Percentiles rank a stretch among this genome's conserved stretches.
These are phyloP conservation scores for Viridothelium virens DNA, from an alignment of 495 filamentous ascomycete species.

Conservation along the genomic window DNA sequence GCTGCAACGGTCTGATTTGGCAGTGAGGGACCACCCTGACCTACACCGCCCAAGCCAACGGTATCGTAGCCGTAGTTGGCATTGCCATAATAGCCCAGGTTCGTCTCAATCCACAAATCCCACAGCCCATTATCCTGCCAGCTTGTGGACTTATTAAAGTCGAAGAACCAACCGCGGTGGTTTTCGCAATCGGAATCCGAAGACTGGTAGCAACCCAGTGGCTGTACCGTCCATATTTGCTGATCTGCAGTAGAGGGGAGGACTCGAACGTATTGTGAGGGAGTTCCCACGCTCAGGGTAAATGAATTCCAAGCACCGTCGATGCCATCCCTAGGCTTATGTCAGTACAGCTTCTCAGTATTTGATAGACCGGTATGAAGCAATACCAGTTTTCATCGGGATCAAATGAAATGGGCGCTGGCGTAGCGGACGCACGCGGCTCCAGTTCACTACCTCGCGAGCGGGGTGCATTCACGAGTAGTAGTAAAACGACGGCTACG, in stretches of 20 bases:
- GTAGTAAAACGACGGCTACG: not conserved
- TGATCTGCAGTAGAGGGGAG: constrained; percentile 34
- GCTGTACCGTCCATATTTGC: constrained; percentile 36
- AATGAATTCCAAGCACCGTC: constrained; percentile 39
- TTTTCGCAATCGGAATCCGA: constrained; percentile 35
- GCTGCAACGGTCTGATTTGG: constrained; percentile 29
- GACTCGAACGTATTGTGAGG: constrained; percentile 34
- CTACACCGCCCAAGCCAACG: constrained; percentile 26
- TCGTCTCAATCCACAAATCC: constrained; percentile 26
- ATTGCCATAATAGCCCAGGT: constrained; percentile 26
- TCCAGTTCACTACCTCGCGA: not conserved
- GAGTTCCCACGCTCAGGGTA: constrained; percentile 34
- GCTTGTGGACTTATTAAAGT: constrained; percentile 42
- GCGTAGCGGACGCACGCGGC: not conserved
- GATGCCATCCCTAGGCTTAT: constrained; percentile 33
- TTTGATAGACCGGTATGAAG: not conserved
- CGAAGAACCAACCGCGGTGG: constrained; percentile 43
- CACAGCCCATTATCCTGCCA: constrained; percentile 38
- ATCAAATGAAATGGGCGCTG: constrained; percentile 19
- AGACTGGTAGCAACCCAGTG: constrained; percentile 36
- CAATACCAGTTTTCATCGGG: constrained; percentile 22
- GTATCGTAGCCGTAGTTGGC: constrained; percentile 32
- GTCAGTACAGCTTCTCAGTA: not conserved
- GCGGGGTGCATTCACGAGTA: not conserved
- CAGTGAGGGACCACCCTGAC: constrained; percentile 25